phyloP scores from a whole-genome alignment of 805 yeast genomes.

The Candida coquimbonensis region DNA sequence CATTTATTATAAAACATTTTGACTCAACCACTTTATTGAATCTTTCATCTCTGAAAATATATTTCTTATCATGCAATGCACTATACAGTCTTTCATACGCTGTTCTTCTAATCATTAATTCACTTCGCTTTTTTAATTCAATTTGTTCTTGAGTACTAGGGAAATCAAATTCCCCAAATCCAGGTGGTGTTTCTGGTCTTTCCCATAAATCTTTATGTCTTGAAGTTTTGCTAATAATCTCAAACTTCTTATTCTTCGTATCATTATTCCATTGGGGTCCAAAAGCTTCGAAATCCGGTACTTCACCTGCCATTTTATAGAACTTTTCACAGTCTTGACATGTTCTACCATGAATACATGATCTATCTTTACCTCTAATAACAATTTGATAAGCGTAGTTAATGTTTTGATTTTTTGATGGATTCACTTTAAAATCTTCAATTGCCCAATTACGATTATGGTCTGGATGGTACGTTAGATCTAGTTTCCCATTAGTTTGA shows the following conservation, averaged over 20 bases:
- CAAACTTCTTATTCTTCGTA: conserved; percentile 4
- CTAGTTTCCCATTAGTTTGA: background rate
- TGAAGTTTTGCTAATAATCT: conserved; percentile 17
- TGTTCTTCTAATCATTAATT: conserved; percentile 28
- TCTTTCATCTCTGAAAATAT: conserved; percentile 36
- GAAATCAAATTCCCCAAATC: conserved; percentile 52
- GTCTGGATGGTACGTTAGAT: conserved; percentile 14
- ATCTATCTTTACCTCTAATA: conserved; percentile 27
- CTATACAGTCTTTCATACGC: conserved; percentile 39
- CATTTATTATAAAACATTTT: conserved; percentile 27
- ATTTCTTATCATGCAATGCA: conserved; percentile 36
- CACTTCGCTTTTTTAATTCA: conserved; percentile 31
- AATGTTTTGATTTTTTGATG: conserved; percentile 21
- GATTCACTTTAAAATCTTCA: conserved; percentile 33
- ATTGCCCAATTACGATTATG: conserved; percentile 28
- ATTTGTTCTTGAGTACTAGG: conserved; percentile 47
- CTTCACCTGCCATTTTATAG: conserved; percentile 25
- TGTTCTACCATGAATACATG: conserved; percentile 28
- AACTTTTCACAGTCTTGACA: conserved; percentile 29
- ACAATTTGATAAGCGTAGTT: conserved; percentile 29
- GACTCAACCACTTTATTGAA: conserved; percentile 32
- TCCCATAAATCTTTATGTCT: conserved; percentile 23
- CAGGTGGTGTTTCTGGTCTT: conserved; percentile 46
- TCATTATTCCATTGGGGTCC: conserved; percentile 26
- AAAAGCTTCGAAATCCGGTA: conserved; percentile 9